Evolutionary conservation across 1,284 basidiomycete species (phyloP).

Genomic region (Leccinum angustisporum): DNA sequence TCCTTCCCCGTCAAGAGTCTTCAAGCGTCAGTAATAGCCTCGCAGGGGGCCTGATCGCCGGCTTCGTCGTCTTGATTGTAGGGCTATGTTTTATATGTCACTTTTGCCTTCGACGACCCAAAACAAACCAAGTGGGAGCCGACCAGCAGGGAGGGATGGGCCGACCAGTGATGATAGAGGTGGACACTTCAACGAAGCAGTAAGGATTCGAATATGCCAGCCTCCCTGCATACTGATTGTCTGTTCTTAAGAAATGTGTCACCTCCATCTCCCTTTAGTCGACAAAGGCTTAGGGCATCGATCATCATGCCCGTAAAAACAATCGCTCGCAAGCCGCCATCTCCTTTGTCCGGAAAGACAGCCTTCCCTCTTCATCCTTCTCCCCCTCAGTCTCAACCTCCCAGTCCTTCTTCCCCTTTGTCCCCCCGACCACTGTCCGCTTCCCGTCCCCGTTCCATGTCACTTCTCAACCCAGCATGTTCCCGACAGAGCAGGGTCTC

Average conservation of each 20-base stretch:
- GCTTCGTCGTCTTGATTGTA: slow-evolving; percentile 4
- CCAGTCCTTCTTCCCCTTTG: slow-evolving; percentile 35
- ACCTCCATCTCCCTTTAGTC: slow-evolving; percentile 41
- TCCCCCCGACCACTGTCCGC: slow-evolving; percentile 2
- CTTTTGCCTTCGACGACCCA: slow-evolving; percentile 42
- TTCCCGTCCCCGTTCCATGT: slow-evolving; percentile 2
- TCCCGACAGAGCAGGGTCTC: slow-evolving; percentile 23
- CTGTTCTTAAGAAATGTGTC: slow-evolving; percentile 5
- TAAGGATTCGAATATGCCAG: slow-evolving; percentile 3
- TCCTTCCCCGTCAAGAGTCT: slow-evolving; percentile 1
- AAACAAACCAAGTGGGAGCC: slow-evolving; percentile 37
- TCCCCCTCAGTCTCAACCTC: slow-evolving; percentile 42
- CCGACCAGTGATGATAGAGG: slow-evolving; percentile 21
- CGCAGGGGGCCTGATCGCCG: slow-evolving; percentile 39
- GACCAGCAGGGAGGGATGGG: slow-evolving; percentile 43
- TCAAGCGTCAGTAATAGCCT: slow-evolving; percentile 37
- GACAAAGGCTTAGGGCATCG: slow-evolving; percentile 42
- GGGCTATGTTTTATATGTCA: slow-evolving; percentile 37
- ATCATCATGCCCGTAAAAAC: slow-evolving; percentile 55
- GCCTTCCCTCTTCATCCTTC: slow-evolving; percentile 12
- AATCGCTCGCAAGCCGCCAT: slow-evolving; percentile 32
- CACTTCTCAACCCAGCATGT: slow-evolving; percentile 13
- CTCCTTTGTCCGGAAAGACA: slow-evolving; percentile 34
- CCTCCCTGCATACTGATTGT: slow-evolving; percentile 5
- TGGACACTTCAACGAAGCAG: slow-evolving; percentile 9